phyloP scores from a whole-genome alignment of 257 asterid species.

The Misopates orontium region DNA sequence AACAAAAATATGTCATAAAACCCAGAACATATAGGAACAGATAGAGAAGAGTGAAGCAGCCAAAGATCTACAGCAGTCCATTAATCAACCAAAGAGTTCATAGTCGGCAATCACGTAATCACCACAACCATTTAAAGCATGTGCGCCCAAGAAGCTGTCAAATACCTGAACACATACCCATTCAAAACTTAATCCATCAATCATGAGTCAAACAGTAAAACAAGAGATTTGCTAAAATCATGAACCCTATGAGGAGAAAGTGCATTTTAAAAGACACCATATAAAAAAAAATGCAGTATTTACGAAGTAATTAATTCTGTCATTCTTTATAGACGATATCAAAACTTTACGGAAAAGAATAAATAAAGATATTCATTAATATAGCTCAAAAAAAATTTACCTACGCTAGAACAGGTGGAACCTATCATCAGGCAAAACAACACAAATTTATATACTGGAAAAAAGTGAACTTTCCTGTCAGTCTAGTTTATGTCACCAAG shows the following conservation, averaged over 20 bases:
- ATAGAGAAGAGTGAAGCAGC: conserved; percentile 87
- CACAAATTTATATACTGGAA: too few species aligned
- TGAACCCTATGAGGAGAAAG: background rate
- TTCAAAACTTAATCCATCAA: conserved; percentile 53
- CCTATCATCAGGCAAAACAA: too few species aligned
- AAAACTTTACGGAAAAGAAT: too few species aligned
- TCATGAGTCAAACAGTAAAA: conserved; percentile 40
- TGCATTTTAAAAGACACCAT: background rate
- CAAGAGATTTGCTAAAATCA: conserved; percentile 11
- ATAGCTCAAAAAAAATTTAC: too few species aligned
- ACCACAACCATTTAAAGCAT: conserved; percentile 95
- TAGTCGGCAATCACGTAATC: conserved; percentile 88
- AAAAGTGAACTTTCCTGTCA: too few species aligned
- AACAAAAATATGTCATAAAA: conserved; percentile 59
- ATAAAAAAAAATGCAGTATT: background rate
- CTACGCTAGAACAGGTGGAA: too few species aligned
- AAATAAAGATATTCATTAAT: too few species aligned
- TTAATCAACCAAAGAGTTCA: conserved; percentile 86
- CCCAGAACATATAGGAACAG: conserved; percentile 74
- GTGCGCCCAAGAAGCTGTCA: conserved; percentile 97
- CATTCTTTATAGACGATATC: too few species aligned
- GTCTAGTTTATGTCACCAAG: too few species aligned
- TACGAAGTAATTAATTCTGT: background rate
- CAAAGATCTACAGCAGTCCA: conserved; percentile 94
- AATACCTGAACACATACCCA: conserved; percentile 88